Evolutionary conservation across 1,139 yeast genomes (phyloP).

Genomic region (Tardiomyces digboiensis): DNA sequence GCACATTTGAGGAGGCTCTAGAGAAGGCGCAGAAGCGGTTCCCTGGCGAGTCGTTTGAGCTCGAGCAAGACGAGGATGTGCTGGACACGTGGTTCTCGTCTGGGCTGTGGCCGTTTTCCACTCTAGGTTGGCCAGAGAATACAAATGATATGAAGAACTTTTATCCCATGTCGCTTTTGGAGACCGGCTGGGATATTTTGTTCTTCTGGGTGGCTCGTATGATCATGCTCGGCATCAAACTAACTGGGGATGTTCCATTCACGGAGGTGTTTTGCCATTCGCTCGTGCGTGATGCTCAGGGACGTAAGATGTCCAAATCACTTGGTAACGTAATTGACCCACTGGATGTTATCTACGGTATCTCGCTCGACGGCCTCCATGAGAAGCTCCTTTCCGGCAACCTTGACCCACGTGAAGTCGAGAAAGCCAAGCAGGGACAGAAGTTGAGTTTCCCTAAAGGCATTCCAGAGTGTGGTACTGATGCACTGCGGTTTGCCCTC

Average conservation of each 20-base stretch:
- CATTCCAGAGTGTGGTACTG: constrained; percentile 99
- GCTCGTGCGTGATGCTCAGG: constrained; percentile 97
- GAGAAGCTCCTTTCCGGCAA: constrained; percentile 73
- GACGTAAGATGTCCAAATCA: constrained; percentile 92
- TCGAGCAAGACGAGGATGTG: constrained; percentile 96
- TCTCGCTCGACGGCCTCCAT: constrained; percentile 69
- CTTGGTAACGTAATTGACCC: constrained; percentile 97
- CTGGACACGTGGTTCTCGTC: constrained; percentile 98
- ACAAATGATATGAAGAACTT: constrained; percentile 67
- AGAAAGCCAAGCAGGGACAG: constrained; percentile 85
- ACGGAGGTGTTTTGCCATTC: constrained; percentile 98
- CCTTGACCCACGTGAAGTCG: constrained; percentile 82
- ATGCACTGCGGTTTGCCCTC: constrained; percentile 93
- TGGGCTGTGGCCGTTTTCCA: constrained; percentile 96
- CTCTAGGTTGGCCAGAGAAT: constrained; percentile 89
- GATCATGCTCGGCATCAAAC: constrained; percentile 84
- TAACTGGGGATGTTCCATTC: constrained; percentile 89
- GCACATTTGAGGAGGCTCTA: constrained; percentile 72
- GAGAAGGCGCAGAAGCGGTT: constrained; percentile 69
- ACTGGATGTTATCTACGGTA: constrained; percentile 86
- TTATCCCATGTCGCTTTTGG: constrained; percentile 88
- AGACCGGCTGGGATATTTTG: constrained; percentile 98
- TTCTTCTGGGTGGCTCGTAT: constrained; percentile 99
- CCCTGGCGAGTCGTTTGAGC: constrained; percentile 57
- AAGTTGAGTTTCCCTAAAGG: constrained; percentile 89